A percentile compares a stretch with the other conserved stretches of the same genome.
phyloP scores from a whole-genome alignment of 148 eudicot species.

The Pouteria glomerata region DNA sequence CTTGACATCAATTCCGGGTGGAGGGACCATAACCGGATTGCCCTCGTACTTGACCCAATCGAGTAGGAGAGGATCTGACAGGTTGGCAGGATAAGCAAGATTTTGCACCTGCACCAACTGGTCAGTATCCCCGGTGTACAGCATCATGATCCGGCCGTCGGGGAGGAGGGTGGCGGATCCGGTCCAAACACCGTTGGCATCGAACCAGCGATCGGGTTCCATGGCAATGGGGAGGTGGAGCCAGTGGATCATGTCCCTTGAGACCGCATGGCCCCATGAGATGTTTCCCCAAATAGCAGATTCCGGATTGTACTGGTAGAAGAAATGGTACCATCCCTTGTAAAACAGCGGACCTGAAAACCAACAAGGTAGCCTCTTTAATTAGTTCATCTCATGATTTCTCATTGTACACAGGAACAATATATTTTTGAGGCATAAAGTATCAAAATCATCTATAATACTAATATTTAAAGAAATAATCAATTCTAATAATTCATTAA shows the following conservation, averaged over 20 bases:
- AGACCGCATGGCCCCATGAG: conserved; percentile 89
- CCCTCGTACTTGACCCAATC: conserved; percentile 68
- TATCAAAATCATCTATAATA: too few species aligned
- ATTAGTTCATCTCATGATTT: background rate
- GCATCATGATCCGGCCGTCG: conserved; percentile 64
- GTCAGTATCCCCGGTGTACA: conserved; percentile 77
- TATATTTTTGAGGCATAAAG: too few species aligned
- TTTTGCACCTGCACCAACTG: conserved; percentile 75
- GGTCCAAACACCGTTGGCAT: conserved; percentile 83
- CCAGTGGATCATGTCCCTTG: conserved; percentile 83
- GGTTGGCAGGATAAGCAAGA: conserved; percentile 78
- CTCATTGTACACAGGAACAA: too few species aligned
- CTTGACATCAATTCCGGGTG: conserved; percentile 49
- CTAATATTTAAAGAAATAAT: too few species aligned
- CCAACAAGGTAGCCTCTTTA: background rate
- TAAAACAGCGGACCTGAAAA: conserved; percentile 65
- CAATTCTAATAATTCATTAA: too few species aligned
- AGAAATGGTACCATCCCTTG: conserved; percentile 85
- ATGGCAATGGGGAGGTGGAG: conserved; percentile 64
- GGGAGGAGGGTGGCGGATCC: conserved; percentile 85
- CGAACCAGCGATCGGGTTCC: conserved; percentile 76
- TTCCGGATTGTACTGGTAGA: conserved; percentile 92
- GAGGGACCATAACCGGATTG: conserved; percentile 82
- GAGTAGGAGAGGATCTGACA: conserved; percentile 83
- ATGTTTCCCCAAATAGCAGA: conserved; percentile 92